Conservation (phyloP, 148 eudicot genomes). For the Rhododendron ferrugineum region DNA sequence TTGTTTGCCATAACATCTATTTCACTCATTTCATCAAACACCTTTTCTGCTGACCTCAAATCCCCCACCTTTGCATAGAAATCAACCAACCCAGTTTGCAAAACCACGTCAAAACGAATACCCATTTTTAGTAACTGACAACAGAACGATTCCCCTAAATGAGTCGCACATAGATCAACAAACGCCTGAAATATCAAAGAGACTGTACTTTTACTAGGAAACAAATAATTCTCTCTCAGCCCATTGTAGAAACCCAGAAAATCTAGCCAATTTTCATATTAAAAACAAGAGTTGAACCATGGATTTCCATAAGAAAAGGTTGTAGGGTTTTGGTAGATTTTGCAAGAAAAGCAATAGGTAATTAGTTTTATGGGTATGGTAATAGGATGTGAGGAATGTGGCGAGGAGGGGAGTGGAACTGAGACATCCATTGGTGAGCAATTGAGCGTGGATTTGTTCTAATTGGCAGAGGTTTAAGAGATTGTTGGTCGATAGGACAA, state of each 20-base stretch:
- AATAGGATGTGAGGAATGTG: slow-evolving; percentile 21
- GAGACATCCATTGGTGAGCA: slow-evolving; percentile 24
- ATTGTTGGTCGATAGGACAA: neutral
- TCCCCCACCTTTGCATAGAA: slow-evolving; percentile 30
- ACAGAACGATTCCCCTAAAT: slow-evolving; percentile 20
- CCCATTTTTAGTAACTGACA: slow-evolving; percentile 28
- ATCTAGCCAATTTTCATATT: slow-evolving; percentile 12
- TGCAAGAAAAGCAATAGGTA: slow-evolving; percentile 20
- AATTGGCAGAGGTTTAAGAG: slow-evolving; percentile 10
- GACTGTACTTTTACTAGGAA: slow-evolving; percentile 23
- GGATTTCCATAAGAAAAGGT: slow-evolving; percentile 30
- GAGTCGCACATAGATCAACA: slow-evolving; percentile 11
- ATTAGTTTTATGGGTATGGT: slow-evolving; percentile 17
- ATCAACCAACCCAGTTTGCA: slow-evolving; percentile 38
- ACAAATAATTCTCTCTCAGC: slow-evolving; percentile 8
- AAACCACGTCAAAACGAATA: slow-evolving; percentile 27
- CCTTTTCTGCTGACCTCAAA: slow-evolving; percentile 18
- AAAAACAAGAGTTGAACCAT: slow-evolving; percentile 29
- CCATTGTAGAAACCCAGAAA: slow-evolving; percentile 16
- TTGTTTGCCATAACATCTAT: slow-evolving; percentile 37
- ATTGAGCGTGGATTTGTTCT: slow-evolving; percentile 32
- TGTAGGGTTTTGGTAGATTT: slow-evolving; percentile 19
- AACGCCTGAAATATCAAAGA: slow-evolving; percentile 31
- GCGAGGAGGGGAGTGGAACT: slow-evolving; percentile 25
- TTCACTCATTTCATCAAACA: slow-evolving; percentile 35